Conservation (phyloP, 1,139 yeast genomes). For the Candida mesenterica region DNA sequence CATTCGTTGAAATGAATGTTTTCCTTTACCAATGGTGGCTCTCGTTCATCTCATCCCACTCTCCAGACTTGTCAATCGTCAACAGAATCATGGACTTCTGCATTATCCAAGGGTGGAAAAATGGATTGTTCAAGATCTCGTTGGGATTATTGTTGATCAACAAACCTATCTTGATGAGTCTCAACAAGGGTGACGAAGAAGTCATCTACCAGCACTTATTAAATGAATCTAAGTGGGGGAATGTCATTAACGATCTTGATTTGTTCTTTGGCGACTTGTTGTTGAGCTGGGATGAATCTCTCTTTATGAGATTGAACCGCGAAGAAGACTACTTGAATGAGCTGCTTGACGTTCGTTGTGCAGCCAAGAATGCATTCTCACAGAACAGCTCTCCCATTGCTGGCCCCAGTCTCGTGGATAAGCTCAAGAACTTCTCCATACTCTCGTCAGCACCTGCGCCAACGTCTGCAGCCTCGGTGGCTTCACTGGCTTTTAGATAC, state of each 20-base stretch:
- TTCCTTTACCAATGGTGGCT: constrained; percentile 66
- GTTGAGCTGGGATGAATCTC: constrained; percentile 35
- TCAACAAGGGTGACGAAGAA: constrained; percentile 54
- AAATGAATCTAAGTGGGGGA: constrained; percentile 55
- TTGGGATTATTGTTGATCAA: constrained; percentile 55
- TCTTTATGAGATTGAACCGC: constrained; percentile 18
- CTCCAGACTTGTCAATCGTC: constrained; percentile 52
- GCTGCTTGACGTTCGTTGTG: constrained; percentile 4
- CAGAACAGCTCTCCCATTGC: neutral
- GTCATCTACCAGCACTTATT: constrained; percentile 60
- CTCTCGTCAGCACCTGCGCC: constrained; percentile 10
- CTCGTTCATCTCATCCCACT: constrained; percentile 61
- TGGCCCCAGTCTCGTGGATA: constrained; percentile 14
- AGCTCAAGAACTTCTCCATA: constrained; percentile 16
- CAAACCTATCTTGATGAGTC: constrained; percentile 48
- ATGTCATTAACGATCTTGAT: constrained; percentile 48
- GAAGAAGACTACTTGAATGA: constrained; percentile 8
- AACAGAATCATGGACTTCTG: constrained; percentile 54
- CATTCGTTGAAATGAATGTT: constrained; percentile 42
- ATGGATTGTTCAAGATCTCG: constrained; percentile 60
- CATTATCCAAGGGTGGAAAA: constrained; percentile 64
- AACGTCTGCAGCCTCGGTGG: constrained; percentile 9
- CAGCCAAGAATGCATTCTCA: neutral
- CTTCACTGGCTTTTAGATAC: constrained; percentile 9
- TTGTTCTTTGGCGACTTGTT: constrained; percentile 41